Conservation (phyloP, 345 rosid genomes). For the Lepidium africanum region DNA sequence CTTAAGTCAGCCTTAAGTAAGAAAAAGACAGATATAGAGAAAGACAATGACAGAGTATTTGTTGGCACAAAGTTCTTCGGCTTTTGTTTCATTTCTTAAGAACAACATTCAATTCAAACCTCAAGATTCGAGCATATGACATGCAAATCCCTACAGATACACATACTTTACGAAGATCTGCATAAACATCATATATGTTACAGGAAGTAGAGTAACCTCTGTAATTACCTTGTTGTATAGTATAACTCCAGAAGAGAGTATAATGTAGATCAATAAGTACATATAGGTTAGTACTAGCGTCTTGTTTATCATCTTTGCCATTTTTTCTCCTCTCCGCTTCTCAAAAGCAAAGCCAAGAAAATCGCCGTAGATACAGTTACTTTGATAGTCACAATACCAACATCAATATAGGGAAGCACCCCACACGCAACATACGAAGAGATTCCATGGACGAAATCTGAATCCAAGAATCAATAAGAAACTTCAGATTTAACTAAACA, state of each 20-base stretch:
- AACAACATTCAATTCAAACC: neutral
- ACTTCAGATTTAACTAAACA: slow-evolving; percentile 3
- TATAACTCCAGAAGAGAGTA: slow-evolving; percentile 87
- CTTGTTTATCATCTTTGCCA: slow-evolving; percentile 57
- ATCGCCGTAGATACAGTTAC: slow-evolving; percentile 3
- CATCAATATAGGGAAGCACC: neutral
- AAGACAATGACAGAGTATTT: neutral
- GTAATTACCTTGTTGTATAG: slow-evolving; percentile 79
- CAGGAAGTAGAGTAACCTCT: neutral
- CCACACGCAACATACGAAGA: slow-evolving; percentile 9
- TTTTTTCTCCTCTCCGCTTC: slow-evolving; percentile 14
- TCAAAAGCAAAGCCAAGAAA: neutral
- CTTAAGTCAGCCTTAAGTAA: neutral
- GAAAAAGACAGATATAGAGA: no score
- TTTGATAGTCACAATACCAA: slow-evolving; percentile 13
- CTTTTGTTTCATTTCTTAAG: neutral
- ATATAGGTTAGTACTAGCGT: slow-evolving; percentile 73
- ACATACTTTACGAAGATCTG: neutral
- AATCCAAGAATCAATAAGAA: neutral
- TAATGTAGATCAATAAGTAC: slow-evolving; percentile 72
- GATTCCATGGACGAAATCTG: slow-evolving; percentile 24
- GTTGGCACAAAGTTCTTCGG: neutral
- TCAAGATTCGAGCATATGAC: neutral
- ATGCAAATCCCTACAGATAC: neutral
- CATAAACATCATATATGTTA: neutral